Conservation (phyloP, 2,329 filamentous ascomycete genomes). For the Penicillium expansum region DNA sequence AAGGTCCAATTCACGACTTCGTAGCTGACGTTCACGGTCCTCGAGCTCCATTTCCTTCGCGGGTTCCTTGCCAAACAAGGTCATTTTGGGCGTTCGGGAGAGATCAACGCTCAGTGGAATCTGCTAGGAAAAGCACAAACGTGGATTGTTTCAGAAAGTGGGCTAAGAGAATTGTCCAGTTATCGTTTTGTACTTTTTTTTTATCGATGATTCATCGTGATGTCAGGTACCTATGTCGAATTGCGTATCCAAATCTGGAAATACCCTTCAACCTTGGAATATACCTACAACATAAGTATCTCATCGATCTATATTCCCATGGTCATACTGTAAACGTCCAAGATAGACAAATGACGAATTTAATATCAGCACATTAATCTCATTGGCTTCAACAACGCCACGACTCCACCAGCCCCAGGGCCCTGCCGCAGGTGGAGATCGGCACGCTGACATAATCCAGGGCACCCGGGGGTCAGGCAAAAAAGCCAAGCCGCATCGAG, state of each 20-base stretch:
- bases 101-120: neutral
- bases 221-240: neutral
- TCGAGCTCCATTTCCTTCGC: neutral
- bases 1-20: neutral
- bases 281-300: no score
- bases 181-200: neutral
- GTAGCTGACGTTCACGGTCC: neutral
- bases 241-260: neutral
- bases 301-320: neutral
- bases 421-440: neutral
- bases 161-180: neutral
- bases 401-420: neutral
- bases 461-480: neutral
- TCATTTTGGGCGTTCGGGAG: neutral
- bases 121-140: neutral
- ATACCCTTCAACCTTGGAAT: no score
- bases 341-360: neutral
- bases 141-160: neutral
- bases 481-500: slow-evolving; percentile 5
- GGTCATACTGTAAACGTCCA: neutral
- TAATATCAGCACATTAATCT: neutral
- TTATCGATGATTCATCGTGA: neutral
- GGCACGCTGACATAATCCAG: slow-evolving; percentile 9
- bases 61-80: no score
- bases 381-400: neutral